Evolutionary conservation across 2,329 filamentous ascomycete genomes (phyloP), one percentile per base, ranked within the genome.

Genomic region (Diaporthe sp.): DNA sequence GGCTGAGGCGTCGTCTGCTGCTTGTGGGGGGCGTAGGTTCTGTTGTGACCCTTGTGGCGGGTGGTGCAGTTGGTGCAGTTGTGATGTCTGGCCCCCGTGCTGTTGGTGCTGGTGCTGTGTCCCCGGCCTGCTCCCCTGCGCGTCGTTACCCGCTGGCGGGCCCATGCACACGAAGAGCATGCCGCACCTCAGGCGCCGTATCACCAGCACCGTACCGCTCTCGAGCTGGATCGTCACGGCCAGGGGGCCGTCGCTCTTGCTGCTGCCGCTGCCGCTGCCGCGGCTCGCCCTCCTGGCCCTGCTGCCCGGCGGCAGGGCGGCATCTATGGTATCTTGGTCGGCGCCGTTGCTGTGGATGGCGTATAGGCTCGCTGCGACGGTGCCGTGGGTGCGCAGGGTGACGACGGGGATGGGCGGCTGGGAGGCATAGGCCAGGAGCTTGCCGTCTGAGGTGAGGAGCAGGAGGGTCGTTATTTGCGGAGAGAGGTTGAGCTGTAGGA

Each of bases 111-210:
- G 68, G 30, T 69, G 63, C 25, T 70, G 74, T 35, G 63, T 56
- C 59, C 61, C 73, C 4, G 44, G 61, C 39, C 61, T 56, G 71
- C 55, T 51, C 55, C 37, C 61, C 65, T 50, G 44, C 53, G 22
- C 63, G 71, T 68, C 69, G n/a, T 76, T 76, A 50, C 74, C 76
- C 56, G 63, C 58, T 6, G 61, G n/a, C 25, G 72, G 68, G 42
- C 90, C 90, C 53, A 92, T 86, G 77, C 89, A 91, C 61, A 92
- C 88, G 76, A 93, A 91, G 50, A 93, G 83, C 59, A 93, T 85
- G 25, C 90, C 90, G 80, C 90, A 92, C 53, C 84, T 85, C 42
- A 93, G 83, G 2, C 85, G 84, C 15, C 90, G 85, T 72, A 93
- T 89, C 27, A 92, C 87, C 77, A 93, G 86, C 39, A 92, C 88